Conservation (phyloP, 1,284 basidiomycete genomes). For the Ceratobasidium sp. region DNA sequence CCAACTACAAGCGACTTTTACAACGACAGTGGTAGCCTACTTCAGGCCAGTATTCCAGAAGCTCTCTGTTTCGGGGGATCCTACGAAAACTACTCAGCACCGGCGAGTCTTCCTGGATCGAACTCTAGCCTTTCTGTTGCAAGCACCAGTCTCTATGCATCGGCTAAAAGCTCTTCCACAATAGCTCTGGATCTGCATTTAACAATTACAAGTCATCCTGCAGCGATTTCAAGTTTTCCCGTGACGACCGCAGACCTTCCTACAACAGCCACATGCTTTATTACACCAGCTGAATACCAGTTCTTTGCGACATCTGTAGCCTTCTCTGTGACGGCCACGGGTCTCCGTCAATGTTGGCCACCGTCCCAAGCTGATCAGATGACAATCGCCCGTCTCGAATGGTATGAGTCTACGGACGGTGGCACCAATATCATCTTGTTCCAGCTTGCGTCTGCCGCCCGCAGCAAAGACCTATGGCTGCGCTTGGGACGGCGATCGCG, state of each 20-base stretch:
- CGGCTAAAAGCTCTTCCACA: not conserved
- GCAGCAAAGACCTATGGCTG: not conserved
- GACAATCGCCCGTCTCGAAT: not conserved
- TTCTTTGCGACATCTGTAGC: not conserved
- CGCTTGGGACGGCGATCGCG: not conserved
- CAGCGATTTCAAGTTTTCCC: not conserved
- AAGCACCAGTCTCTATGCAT: not conserved
- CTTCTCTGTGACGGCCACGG: not conserved
- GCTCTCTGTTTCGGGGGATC: not conserved
- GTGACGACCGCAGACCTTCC: not conserved
- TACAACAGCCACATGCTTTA: not conserved
- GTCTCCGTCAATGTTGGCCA: not conserved
- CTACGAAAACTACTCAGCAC: not conserved
- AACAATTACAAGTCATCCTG: not conserved
- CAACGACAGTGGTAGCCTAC: not conserved
- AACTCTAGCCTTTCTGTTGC: not conserved
- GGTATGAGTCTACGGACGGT: not conserved
- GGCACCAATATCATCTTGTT: not conserved
- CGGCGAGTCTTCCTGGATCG: not conserved
- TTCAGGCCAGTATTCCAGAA: not conserved
- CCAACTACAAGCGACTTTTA: not conserved
- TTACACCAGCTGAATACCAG: not conserved
- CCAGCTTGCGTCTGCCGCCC: not conserved
- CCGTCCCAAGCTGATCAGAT: not conserved
- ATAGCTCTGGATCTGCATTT: not conserved